Conservation (phyloP, 2,329 filamentous ascomycete species). For the Arthrobotrys conoides region DNA sequence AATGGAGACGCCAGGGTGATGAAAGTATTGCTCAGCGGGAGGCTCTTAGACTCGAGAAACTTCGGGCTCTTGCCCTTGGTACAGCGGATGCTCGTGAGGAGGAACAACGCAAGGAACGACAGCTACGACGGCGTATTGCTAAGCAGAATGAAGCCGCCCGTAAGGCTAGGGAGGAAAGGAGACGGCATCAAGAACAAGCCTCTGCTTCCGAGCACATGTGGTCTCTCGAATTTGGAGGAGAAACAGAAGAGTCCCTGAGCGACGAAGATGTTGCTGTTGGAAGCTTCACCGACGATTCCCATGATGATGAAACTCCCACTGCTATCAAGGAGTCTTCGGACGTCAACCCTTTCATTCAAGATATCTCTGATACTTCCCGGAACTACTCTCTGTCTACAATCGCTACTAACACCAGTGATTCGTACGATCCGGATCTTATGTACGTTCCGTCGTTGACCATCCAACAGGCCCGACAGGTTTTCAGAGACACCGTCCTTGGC, state of each 20-base stretch:
- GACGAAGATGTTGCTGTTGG: conserved; percentile 54
- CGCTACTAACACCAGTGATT: conserved; percentile 65
- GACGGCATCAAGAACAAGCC: conserved; percentile 53
- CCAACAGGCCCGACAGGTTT: conserved; percentile 83
- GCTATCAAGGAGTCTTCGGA: conserved; percentile 56
- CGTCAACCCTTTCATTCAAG: conserved; percentile 55
- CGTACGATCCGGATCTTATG: conserved; percentile 76
- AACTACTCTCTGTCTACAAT: conserved; percentile 60
- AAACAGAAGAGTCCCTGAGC: conserved; percentile 61
- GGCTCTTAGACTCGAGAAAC: conserved; percentile 75
- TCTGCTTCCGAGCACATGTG: conserved; percentile 65
- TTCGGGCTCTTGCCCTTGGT: conserved; percentile 68
- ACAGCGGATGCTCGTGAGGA: conserved; percentile 73
- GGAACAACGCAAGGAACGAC: conserved; percentile 74
- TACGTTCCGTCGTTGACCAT: conserved; percentile 95
- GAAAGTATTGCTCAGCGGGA: conserved; percentile 87
- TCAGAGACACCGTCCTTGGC: conserved; percentile 92
- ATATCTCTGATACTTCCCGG: conserved; percentile 34
- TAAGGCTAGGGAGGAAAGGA: conserved; percentile 64
- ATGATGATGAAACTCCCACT: conserved; percentile 57
- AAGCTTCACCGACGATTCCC: conserved; percentile 61
- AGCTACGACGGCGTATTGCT: conserved; percentile 65
- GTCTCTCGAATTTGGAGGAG: conserved; percentile 64
- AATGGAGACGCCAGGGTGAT: conserved; percentile 90
- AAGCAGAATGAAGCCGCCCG: conserved; percentile 63